Conservation (phyloP, 2,329 filamentous ascomycete genomes). For the Penicillium sp. region DNA sequence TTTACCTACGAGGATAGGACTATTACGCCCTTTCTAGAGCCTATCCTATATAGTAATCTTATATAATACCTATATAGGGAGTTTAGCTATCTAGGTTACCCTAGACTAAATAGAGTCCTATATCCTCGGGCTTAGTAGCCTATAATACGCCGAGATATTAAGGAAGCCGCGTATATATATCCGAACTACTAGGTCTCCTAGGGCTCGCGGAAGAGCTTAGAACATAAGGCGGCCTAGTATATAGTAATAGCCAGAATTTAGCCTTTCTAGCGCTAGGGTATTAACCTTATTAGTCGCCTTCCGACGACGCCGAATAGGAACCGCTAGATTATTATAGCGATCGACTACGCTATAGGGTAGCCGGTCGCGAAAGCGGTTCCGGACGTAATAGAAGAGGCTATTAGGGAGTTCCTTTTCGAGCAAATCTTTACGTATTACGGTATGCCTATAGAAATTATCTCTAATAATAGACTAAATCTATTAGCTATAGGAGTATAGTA, state of each 20-base stretch:
- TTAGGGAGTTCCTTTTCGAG: slow-evolving; percentile 1
- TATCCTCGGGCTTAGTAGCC: neutral
- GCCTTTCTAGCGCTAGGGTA: neutral
- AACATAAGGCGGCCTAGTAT: neutral
- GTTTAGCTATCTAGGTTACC: neutral
- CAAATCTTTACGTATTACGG: slow-evolving; percentile 5
- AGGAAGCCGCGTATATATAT: neutral
- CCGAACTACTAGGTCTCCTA: neutral
- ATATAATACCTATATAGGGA: neutral
- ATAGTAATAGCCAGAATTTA: neutral
- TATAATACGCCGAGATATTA: neutral
- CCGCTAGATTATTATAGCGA: neutral
- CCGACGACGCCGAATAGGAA: neutral
- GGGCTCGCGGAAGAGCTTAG: neutral
- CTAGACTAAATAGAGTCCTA: neutral
- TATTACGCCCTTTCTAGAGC: neutral
- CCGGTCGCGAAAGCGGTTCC: neutral
- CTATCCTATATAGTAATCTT: neutral
- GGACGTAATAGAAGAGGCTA: neutral
- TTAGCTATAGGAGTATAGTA: neutral
- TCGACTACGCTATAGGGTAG: neutral
- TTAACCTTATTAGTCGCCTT: neutral
- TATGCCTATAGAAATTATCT: neutral
- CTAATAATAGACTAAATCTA: no score
- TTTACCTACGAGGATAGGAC: neutral